These are phyloP conservation scores for Mycena vulgaris DNA, from an alignment of 768 basidiomycete species.

Conservation along the genomic window DNA sequence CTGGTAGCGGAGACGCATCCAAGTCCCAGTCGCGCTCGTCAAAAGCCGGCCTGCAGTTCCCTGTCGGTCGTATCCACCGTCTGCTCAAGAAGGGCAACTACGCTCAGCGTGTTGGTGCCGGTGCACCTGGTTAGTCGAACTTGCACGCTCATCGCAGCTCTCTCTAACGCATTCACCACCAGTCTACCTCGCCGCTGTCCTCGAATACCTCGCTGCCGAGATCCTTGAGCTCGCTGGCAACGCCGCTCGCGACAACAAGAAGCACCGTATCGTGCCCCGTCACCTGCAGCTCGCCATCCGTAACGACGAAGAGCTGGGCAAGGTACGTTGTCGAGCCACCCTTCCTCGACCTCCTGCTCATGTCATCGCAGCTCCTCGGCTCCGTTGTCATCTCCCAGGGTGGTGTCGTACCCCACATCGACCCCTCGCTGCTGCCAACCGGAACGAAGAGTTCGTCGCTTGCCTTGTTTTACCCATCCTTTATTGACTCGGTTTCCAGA, in stretches of 20 bases:
- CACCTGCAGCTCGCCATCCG: conserved; percentile 90
- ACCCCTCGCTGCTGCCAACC: conserved; percentile 39
- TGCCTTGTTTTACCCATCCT: too few relatives aligned
- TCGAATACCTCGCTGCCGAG: conserved; percentile 89
- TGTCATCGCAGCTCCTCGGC: conserved; percentile 73
- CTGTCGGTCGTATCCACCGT: conserved; percentile 88
- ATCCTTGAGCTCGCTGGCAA: conserved; percentile 90
- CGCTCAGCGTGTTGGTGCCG: conserved; percentile 83
- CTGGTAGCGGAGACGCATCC: conserved; percentile 50
- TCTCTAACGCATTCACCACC: background rate
- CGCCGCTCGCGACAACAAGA: conserved; percentile 81
- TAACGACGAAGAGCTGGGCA: conserved; percentile 79
- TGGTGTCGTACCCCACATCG: conserved; percentile 82
- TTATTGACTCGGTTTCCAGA: background rate
- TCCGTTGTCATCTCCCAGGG: conserved; percentile 93
- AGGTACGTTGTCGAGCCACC: background rate
- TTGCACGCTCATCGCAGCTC: background rate
- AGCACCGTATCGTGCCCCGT: conserved; percentile 90
- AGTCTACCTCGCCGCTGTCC: conserved; percentile 88
- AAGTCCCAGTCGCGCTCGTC: conserved; percentile 76
- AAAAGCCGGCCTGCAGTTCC: conserved; percentile 80
- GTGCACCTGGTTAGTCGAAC: conserved; percentile 73
- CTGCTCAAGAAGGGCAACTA: conserved; percentile 85
- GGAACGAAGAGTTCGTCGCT: conserved; percentile 12
- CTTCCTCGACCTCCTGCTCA: background rate